A percentile compares a stretch with the other conserved stretches of the same genome.
These are phyloP conservation scores for Aspergillus eucalypticola DNA, from an alignment of 2,329 filamentous ascomycete species.

Conservation along the genomic window DNA sequence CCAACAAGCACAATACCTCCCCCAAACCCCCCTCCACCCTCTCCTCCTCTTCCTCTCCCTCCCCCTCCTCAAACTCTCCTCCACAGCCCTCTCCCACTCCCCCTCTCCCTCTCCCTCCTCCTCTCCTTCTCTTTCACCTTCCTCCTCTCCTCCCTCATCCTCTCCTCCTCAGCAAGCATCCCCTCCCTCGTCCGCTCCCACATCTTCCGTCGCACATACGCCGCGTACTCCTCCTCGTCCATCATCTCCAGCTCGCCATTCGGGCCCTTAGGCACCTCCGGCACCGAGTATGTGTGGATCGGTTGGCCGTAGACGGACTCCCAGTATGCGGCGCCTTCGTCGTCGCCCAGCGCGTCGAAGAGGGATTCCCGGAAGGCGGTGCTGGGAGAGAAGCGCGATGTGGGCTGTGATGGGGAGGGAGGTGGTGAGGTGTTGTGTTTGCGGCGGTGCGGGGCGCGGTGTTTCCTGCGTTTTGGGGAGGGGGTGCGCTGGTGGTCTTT, in stretches of 20 bases:
- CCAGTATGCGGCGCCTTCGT: slow-evolving; percentile 95
- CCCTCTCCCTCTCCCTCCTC: slow-evolving; percentile 25
- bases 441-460: slow-evolving; percentile 26
- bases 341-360: slow-evolving; percentile 95
- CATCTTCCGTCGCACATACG: slow-evolving; percentile 84
- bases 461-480: slow-evolving; percentile 14
- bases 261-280: slow-evolving; percentile 48
- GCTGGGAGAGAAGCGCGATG: slow-evolving; percentile 58
- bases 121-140: slow-evolving; percentile 49
- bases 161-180: slow-evolving; percentile 72
- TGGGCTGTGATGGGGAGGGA: not conserved
- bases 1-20: slow-evolving; percentile 67
- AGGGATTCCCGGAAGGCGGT: slow-evolving; percentile 87
- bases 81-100: slow-evolving; percentile 63
- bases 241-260: slow-evolving; percentile 72
- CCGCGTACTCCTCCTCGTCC: slow-evolving; percentile 89
- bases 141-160: slow-evolving; percentile 55
- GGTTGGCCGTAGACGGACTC: slow-evolving; percentile 95
- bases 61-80: slow-evolving; percentile 67
- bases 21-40: slow-evolving; percentile 62
- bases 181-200: slow-evolving; percentile 93
- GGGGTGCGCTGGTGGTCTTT: slow-evolving; percentile 20
- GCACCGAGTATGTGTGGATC: slow-evolving; percentile 73
- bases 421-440: slow-evolving; percentile 14
- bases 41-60: slow-evolving; percentile 56